Evolutionary conservation across 2,329 filamentous ascomycete genomes (phyloP).

Genomic region (Calonectria naviculata): DNA sequence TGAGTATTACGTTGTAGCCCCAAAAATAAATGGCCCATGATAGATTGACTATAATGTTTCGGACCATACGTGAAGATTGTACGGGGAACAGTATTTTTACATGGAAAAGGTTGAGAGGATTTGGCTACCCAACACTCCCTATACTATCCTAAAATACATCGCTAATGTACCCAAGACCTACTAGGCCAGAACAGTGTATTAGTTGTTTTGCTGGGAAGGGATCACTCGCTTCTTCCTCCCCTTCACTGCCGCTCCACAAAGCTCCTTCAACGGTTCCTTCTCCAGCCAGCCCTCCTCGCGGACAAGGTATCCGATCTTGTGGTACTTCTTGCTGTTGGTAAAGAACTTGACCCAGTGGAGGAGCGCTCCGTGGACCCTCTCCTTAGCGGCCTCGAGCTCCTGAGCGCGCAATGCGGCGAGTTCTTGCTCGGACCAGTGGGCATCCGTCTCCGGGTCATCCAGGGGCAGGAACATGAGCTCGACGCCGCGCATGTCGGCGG

Average conservation of each 20-base stretch:
- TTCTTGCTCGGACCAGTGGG: conserved; percentile 64
- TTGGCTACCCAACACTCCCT: background rate
- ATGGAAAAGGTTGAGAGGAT: background rate
- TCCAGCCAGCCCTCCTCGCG: conserved; percentile 71
- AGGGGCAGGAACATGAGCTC: conserved; percentile 85
- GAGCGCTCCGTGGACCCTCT: conserved; percentile 74
- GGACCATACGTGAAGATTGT: background rate
- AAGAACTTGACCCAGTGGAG: conserved; percentile 90
- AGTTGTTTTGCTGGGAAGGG: conserved; percentile 11
- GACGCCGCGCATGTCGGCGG: conserved; percentile 84
- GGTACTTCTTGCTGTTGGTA: conserved; percentile 81
- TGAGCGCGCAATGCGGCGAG: conserved; percentile 64
- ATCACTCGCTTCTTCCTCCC: conserved; percentile 62
- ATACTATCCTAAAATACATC: conserved; percentile 6
- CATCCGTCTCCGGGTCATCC: conserved; percentile 72
- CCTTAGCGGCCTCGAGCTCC: conserved; percentile 73
- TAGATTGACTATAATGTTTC: background rate
- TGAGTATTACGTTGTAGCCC: background rate
- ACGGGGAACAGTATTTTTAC: background rate
- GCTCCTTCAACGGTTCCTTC: conserved; percentile 67
- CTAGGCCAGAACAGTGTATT: background rate
- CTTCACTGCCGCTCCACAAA: conserved; percentile 79
- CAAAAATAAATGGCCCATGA: background rate
- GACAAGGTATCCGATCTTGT: conserved; percentile 80
- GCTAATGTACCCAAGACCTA: background rate